A percentile compares a stretch with the other conserved stretches of the same genome.
Conservation (phyloP, 257 asterid genomes). For the Voacanga thouarsii region DNA sequence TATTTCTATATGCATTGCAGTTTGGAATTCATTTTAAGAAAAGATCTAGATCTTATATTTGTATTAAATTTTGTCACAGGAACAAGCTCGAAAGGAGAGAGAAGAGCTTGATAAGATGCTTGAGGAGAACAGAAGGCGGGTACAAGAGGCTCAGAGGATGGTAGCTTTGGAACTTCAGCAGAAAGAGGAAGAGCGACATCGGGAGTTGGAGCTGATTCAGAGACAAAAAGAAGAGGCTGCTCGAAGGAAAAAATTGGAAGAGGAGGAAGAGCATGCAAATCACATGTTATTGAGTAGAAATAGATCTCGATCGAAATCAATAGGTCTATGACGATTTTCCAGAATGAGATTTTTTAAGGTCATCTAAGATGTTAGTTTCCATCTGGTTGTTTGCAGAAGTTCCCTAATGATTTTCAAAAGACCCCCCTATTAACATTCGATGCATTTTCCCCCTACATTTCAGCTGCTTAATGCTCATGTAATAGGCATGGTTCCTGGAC, state of each 20-base stretch:
- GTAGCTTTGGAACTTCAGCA: constrained; percentile 76
- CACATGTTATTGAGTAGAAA: constrained; percentile 35
- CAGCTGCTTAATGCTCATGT: too few relatives aligned
- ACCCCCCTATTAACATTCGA: too few relatives aligned
- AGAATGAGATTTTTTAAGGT: not conserved
- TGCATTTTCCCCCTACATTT: too few relatives aligned
- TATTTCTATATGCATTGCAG: not conserved
- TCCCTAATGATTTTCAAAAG: too few relatives aligned
- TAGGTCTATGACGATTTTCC: constrained; percentile 30
- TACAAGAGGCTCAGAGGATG: constrained; percentile 86
- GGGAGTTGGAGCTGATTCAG: constrained; percentile 77
- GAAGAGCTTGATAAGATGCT: constrained; percentile 95
- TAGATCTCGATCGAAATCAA: constrained; percentile 47
- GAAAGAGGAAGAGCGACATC: constrained; percentile 79
- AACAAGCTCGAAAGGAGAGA: constrained; percentile 86
- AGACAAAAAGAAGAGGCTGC: constrained; percentile 88
- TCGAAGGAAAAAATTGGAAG: constrained; percentile 63
- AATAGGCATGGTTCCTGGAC: too few relatives aligned
- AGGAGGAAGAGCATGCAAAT: constrained; percentile 61
- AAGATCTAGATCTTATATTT: not conserved
- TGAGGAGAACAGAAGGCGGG: constrained; percentile 86
- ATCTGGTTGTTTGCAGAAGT: too few relatives aligned
- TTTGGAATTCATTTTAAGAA: not conserved
- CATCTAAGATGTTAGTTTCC: too few relatives aligned
- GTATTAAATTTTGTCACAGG: constrained; percentile 34